Evolutionary conservation across 2,329 filamentous ascomycete species (phyloP).

Genomic region (Alternaria viburni): DNA sequence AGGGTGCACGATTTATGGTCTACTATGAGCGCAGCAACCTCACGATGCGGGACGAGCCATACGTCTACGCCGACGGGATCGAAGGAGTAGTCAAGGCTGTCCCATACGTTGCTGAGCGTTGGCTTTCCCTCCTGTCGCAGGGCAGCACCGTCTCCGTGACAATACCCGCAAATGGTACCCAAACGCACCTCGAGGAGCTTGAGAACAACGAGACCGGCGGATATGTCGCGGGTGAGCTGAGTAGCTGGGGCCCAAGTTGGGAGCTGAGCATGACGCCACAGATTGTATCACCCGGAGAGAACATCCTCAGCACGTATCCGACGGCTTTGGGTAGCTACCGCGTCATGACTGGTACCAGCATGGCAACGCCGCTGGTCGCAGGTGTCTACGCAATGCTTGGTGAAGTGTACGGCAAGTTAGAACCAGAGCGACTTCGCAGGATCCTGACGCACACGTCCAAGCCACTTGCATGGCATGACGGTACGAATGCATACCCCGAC

Average conservation of each 20-base stretch:
- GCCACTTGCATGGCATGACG: slow-evolving; percentile 22
- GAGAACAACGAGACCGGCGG: slow-evolving; percentile 20
- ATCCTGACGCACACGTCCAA: slow-evolving; percentile 24
- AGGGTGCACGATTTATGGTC: slow-evolving; percentile 61
- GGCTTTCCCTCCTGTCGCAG: slow-evolving; percentile 19
- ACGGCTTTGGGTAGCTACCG: slow-evolving; percentile 56
- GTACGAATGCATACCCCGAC: slow-evolving; percentile 4
- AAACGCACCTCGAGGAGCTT: slow-evolving; percentile 16
- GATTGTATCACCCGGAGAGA: slow-evolving; percentile 62
- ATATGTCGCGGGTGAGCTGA: slow-evolving; percentile 7
- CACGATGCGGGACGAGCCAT: slow-evolving; percentile 22
- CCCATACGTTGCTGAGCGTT: slow-evolving; percentile 15
- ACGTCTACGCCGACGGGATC: slow-evolving; percentile 21
- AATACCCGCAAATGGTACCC: slow-evolving; percentile 14
- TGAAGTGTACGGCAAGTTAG: slow-evolving; percentile 24
- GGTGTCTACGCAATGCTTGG: slow-evolving; percentile 23
- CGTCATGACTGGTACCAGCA: slow-evolving; percentile 63
- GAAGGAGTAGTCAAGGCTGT: slow-evolving; percentile 12
- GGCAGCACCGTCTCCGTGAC: slow-evolving; percentile 17
- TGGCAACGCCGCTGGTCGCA: slow-evolving; percentile 47
- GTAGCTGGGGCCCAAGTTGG: slow-evolving; percentile 67
- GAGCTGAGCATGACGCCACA: slow-evolving; percentile 65
- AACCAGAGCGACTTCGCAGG: slow-evolving; percentile 14
- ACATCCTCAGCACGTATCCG: slow-evolving; percentile 63
- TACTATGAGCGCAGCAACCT: slow-evolving; percentile 17